Evolutionary conservation across 2,329 filamentous ascomycete genomes (phyloP).

Genomic region (Trichophyton schoenleinii): DNA sequence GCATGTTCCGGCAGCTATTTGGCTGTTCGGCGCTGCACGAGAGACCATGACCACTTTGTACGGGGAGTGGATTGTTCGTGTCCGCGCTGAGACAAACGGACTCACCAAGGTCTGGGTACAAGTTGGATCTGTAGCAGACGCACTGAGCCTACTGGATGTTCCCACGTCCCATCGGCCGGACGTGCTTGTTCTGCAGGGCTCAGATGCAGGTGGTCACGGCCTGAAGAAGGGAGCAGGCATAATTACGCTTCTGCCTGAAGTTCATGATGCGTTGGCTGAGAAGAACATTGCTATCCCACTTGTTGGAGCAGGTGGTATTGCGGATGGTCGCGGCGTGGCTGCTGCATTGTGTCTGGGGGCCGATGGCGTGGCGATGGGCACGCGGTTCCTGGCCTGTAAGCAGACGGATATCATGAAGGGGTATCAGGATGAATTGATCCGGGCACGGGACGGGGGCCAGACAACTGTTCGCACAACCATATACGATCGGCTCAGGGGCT

Average conservation of each 20-base stretch:
- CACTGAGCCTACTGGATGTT: conserved; percentile 17
- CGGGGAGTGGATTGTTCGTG: conserved; percentile 27
- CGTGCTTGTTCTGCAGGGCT: conserved; percentile 41
- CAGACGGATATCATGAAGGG: conserved; percentile 40
- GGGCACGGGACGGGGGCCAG: conserved; percentile 40
- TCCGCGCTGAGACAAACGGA: conserved; percentile 28
- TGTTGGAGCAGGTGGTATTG: conserved; percentile 43
- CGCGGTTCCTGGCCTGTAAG: conserved; percentile 45
- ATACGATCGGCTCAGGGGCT: conserved; percentile 44
- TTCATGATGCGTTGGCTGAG: conserved; percentile 29
- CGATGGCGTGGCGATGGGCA: conserved; percentile 48
- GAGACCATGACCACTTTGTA: conserved; percentile 18
- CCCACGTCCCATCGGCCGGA: conserved; percentile 21
- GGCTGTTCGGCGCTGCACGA: conserved; percentile 28
- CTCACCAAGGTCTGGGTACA: conserved; percentile 42
- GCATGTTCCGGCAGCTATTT: conserved; percentile 27
- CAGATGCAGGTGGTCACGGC: conserved; percentile 44
- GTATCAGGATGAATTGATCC: conserved; percentile 39
- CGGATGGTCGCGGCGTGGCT: conserved; percentile 40
- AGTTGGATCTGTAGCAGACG: conserved; percentile 39
- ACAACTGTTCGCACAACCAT: conserved; percentile 40
- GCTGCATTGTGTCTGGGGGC: conserved; percentile 42
- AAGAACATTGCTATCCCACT: conserved; percentile 28
- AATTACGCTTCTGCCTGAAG: conserved; percentile 40
- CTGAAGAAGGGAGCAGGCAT: conserved; percentile 35